These are phyloP conservation scores for Xylaria sp. DNA, from an alignment of 2,329 filamentous ascomycete genomes.

Conservation along the genomic window DNA sequence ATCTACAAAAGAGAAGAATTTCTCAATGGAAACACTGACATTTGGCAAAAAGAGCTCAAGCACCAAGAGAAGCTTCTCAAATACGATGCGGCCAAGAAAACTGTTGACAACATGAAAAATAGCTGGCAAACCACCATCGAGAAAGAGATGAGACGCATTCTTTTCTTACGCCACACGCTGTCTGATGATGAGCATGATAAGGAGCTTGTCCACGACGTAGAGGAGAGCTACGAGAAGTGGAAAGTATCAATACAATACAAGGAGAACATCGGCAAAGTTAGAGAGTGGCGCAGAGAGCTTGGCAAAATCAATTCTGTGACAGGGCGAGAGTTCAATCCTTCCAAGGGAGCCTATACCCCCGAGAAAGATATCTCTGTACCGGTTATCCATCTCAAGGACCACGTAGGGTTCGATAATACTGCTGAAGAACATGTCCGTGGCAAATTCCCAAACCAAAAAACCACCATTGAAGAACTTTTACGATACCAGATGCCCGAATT, in stretches of 20 bases:
- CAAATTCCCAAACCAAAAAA: constrained; percentile 45
- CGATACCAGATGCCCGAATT: neutral
- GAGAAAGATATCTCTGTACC: constrained; percentile 42
- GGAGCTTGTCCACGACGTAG: constrained; percentile 33
- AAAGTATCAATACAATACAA: neutral
- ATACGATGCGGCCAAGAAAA: neutral
- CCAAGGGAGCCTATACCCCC: constrained; percentile 23
- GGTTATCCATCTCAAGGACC: constrained; percentile 40
- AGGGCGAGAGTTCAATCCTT: neutral
- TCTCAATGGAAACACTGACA: constrained; percentile 2
- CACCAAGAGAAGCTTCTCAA: neutral
- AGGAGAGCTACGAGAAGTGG: constrained; percentile 27
- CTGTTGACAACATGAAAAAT: constrained; percentile 28
- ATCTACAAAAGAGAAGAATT: constrained; percentile 36
- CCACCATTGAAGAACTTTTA: constrained; percentile 26
- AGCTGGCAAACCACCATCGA: constrained; percentile 36
- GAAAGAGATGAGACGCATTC: constrained; percentile 40
- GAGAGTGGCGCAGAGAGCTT: neutral
- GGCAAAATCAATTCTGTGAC: neutral
- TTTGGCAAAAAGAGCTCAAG: constrained; percentile 13
- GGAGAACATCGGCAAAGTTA: constrained; percentile 9
- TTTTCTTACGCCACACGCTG: constrained; percentile 37
- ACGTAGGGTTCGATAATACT: neutral
- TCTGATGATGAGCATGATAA: constrained; percentile 33
- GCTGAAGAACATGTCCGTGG: constrained; percentile 27